Evolutionary conservation across 148 eudicot species (phyloP).

Genomic region (Diospyros lotus): DNA sequence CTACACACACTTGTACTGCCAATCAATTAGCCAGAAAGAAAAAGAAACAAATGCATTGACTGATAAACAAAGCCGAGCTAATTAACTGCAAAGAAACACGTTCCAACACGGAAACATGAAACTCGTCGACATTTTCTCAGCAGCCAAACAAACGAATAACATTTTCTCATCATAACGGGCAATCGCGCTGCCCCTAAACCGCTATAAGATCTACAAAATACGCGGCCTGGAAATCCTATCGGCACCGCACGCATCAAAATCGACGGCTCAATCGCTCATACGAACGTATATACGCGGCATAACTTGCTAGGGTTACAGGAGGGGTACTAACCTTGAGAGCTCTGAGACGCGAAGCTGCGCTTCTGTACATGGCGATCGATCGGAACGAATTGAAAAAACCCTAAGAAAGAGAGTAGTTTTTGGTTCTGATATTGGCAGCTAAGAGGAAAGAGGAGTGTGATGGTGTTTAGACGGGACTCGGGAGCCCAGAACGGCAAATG

Average conservation of each 20-base stretch:
- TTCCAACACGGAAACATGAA: too few relatives aligned
- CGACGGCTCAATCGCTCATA: neutral
- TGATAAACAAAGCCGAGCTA: neutral
- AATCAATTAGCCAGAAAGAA: neutral
- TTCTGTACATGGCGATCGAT: conserved; percentile 32
- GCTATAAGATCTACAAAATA: neutral
- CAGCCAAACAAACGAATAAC: neutral
- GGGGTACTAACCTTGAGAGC: conserved; percentile 28
- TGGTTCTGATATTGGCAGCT: neutral
- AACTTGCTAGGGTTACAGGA: neutral
- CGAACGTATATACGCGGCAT: neutral
- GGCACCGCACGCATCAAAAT: neutral
- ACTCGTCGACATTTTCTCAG: neutral
- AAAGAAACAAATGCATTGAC: neutral
- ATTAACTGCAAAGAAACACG: neutral
- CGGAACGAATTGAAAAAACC: neutral
- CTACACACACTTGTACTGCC: neutral
- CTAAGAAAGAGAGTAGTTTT: neutral
- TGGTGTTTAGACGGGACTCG: neutral
- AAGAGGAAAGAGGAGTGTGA: neutral
- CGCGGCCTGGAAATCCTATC: neutral
- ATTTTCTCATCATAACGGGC: neutral
- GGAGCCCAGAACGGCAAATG: neutral
- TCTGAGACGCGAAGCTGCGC: conserved; percentile 32
- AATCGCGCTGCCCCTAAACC: neutral